Percentiles rank a stretch among this genome's conserved stretches.
phyloP scores from a whole-genome alignment of 129 eudicot genomes.

The Lactuca sativa region DNA sequence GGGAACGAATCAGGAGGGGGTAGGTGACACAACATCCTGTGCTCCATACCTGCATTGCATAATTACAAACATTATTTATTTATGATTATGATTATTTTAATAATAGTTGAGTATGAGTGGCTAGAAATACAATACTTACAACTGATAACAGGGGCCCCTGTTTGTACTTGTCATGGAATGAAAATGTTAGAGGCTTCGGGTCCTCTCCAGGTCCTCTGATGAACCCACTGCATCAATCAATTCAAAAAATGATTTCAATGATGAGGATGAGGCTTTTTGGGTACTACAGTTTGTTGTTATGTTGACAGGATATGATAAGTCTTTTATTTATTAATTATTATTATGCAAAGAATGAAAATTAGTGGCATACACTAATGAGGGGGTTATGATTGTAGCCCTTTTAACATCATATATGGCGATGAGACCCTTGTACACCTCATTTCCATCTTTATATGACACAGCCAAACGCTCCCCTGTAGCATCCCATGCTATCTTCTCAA shows the following conservation, averaged over 20 bases:
- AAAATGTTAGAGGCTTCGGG: conserved; percentile 72
- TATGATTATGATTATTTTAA: too few species aligned
- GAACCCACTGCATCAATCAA: conserved; percentile 99
- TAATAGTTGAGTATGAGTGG: too few species aligned
- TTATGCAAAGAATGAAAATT: not conserved
- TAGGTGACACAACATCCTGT: conserved; percentile 90
- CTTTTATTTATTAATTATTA: not conserved
- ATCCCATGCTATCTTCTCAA: conserved; percentile 98
- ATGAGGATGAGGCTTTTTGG: too few species aligned
- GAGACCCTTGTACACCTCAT: conserved; percentile 77
- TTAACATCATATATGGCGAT: conserved; percentile 84
- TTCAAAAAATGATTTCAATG: conserved; percentile 17
- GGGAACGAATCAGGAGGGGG: conserved; percentile 83
- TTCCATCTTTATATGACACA: conserved; percentile 82
- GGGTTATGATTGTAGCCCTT: conserved; percentile 73
- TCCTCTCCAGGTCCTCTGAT: conserved; percentile 96
- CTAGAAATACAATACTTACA: conserved; percentile 44
- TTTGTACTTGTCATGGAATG: conserved; percentile 88
- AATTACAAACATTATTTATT: not conserved
- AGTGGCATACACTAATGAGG: conserved; percentile 90
- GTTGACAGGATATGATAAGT: not conserved
- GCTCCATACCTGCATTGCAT: conserved; percentile 81
- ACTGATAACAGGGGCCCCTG: conserved; percentile 93
- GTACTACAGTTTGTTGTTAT: too few species aligned
- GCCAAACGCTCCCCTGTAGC: conserved; percentile 98